These are phyloP conservation scores for Achaetomium macrosporum DNA, from an alignment of 2,329 filamentous ascomycete species.

Conservation along the genomic window DNA sequence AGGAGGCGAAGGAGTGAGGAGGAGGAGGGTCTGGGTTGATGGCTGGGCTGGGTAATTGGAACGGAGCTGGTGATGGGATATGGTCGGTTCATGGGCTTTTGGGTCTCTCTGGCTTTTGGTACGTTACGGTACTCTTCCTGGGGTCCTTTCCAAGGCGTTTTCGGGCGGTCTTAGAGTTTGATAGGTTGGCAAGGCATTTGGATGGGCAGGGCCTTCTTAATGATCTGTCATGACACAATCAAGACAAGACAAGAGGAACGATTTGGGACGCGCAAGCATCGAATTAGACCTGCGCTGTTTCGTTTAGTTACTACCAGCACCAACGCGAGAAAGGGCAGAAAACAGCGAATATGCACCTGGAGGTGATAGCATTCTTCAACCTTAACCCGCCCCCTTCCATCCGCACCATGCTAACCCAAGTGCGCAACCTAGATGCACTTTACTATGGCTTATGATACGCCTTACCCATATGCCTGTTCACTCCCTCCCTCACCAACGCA, in stretches of 20 bases:
- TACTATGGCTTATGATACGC: neutral
- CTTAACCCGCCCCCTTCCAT: too few relatives aligned
- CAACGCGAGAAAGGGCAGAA: too few relatives aligned
- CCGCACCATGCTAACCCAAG: too few relatives aligned
- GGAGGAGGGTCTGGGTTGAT: neutral
- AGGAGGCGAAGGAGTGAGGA: conserved; percentile 11
- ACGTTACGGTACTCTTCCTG: neutral
- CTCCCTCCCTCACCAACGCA: neutral
- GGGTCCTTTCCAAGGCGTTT: neutral
- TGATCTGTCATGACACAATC: neutral
- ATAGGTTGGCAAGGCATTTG: neutral
- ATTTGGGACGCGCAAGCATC: neutral
- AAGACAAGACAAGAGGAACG: neutral
- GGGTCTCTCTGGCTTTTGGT: neutral
- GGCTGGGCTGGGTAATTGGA: neutral
- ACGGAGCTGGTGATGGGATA: neutral
- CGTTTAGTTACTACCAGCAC: neutral
- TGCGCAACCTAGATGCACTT: too few relatives aligned
- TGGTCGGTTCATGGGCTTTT: neutral
- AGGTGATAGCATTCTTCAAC: too few relatives aligned
- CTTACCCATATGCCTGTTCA: neutral
- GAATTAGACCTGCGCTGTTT: neutral
- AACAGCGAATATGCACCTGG: too few relatives aligned
- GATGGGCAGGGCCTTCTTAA: too few relatives aligned
- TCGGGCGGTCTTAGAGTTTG: neutral